phyloP scores from a whole-genome alignment of 202 grass and related monocot genomes.

The Elaeis oleifera region DNA sequence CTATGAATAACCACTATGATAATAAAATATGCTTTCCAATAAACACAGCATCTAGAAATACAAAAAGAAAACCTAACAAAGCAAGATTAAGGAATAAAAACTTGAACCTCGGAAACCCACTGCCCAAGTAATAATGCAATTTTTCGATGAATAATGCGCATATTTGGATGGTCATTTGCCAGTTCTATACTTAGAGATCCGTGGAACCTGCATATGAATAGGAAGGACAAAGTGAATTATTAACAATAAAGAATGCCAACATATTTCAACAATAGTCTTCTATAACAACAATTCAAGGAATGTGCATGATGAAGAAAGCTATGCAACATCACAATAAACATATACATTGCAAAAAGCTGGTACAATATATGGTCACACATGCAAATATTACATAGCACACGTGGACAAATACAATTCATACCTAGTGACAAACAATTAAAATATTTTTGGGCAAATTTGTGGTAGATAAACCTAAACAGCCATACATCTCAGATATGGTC shows the following conservation, averaged over 20 bases:
- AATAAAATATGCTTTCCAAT: no score
- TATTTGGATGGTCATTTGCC: conserved; percentile 91
- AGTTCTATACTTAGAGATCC: conserved; percentile 83
- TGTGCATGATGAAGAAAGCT: not conserved
- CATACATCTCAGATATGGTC: no score
- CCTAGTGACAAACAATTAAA: no score
- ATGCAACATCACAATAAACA: not conserved
- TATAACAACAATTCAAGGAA: no score
- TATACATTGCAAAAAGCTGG: not conserved
- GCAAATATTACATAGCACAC: no score
- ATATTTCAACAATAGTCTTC: no score
- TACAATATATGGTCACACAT: no score
- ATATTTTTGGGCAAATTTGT: no score
- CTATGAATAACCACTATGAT: no score
- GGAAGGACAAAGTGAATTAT: not conserved
- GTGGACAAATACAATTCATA: no score
- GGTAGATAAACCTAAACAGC: no score
- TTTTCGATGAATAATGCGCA: conserved; percentile 84
- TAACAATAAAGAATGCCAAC: not conserved
- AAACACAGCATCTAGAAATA: not conserved
- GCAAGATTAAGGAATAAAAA: not conserved
- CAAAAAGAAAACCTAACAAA: not conserved
- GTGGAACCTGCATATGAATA: conserved; percentile 51
- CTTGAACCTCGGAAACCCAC: conserved; percentile 91
- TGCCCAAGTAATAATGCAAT: conserved; percentile 88